Evolutionary conservation across 2,329 filamentous ascomycete genomes (phyloP), one percentile per base, ranked within the genome.

Genomic region (Neodidymelliopsis sp.): DNA sequence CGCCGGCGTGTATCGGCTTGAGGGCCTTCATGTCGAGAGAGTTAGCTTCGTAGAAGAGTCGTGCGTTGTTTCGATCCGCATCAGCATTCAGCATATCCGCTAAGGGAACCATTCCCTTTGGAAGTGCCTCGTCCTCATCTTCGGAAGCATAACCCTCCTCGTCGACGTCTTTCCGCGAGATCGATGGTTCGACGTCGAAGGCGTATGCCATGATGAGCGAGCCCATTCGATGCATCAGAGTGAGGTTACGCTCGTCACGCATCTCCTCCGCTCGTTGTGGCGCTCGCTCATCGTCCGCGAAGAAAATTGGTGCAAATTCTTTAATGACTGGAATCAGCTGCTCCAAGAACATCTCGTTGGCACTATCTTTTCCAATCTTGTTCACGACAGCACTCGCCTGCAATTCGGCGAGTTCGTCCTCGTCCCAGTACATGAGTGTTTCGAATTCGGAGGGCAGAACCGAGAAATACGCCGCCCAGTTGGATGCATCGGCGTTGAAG

Each of bases 141-240:
- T 78, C 77, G 20, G 75, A 75, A 4, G 65, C 70, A 49, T 74
- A 77, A 13, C 78, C 78, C 36, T 82, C 81, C 2, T 85, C 82
- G 2, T 84, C 83, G 0, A 83, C 78, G 4, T 85, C 78, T 16
- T 84, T 81, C 11, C 55, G 54, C 4, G 50, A 38, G 27, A 59
- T 53, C 11, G 62, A 66, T 25, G 79, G 79, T 56, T 85, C 84
- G 6, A 96, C 81, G 59, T 96, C 91, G 67, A 96, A 96, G 0
- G 91, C 91, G 67, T 96, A 96, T 0, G 91, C 88, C 91, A 96
- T 95, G 59, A 96, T 93, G 12, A 88, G 85, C 53, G 88, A 92
- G 1, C 89, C 91, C 86, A 96, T 92, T 7, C 84, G 81, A 69
- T 96, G 91, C 41, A 89, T 88, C 13, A 85, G 70, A 12, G 74